Percentiles rank a stretch among this genome's conserved stretches.
Conservation (phyloP, 495 filamentous ascomycete genomes). For the Aspergillus diversus region DNA sequence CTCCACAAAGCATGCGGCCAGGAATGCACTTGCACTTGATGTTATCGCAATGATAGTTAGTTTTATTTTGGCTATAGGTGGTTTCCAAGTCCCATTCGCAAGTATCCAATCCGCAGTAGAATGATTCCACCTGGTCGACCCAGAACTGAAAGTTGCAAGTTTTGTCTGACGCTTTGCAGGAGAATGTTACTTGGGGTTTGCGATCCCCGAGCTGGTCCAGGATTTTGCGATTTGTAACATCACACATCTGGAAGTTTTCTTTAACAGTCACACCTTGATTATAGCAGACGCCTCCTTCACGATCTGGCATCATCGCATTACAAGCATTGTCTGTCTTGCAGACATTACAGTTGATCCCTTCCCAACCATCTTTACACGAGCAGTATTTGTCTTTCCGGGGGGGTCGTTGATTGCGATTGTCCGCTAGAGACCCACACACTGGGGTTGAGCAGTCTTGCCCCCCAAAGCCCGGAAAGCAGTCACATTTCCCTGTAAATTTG, state of each 20-base stretch:
- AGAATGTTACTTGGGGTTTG: conserved; percentile 92
- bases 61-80: conserved; percentile 73
- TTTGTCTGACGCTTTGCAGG: conserved; percentile 71
- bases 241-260: conserved; percentile 96
- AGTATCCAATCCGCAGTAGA: conserved; percentile 87
- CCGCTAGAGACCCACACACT: conserved; percentile 84
- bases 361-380: conserved; percentile 92
- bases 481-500: conserved; percentile 84
- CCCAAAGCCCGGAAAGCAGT: conserved; percentile 88
- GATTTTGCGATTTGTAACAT: conserved; percentile 95
- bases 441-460: conserved; percentile 90
- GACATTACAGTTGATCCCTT: conserved; percentile 98
- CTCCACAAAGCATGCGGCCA: conserved; percentile 90
- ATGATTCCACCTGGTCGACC: conserved; percentile 91
- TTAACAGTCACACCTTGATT: conserved; percentile 87
- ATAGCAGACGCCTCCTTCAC: conserved; percentile 86
- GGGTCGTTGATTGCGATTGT: conserved; percentile 68
- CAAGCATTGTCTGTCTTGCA: conserved; percentile 83
- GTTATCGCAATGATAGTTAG: conserved; percentile 80
- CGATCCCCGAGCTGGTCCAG: conserved; percentile 78
- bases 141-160: conserved; percentile 98
- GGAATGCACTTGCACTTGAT: conserved; percentile 86
- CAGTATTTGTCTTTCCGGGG: conserved; percentile 70
- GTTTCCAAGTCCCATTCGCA: conserved; percentile 74
- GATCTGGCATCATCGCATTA: conserved; percentile 77